Base-by-base conservation (phyloP, 129 eudicot genomes). In the Escallonia herrerae region DNA sequence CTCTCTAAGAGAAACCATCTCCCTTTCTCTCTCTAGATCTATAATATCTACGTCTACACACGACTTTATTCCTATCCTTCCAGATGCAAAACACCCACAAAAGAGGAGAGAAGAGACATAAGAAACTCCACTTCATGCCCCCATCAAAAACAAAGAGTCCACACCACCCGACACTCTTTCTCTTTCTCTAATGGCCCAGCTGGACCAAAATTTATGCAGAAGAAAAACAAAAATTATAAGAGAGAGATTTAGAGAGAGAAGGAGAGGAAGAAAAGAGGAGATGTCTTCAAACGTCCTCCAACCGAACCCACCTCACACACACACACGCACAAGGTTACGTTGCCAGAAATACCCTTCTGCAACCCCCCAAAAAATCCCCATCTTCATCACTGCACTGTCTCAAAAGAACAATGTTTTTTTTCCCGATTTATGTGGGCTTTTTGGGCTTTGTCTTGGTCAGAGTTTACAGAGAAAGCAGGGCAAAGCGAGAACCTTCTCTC, bases 321-420 rank as follows among this genome's bases (percentile, higher is more conserved):
- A 22, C 33, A 22, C 33, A 44, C 77, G 47, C 60, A 11, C 77
- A 72, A 59, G 48, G 58, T 71, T 67, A 77, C 60, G 49, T 66
- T 82, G 49, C 90, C 94, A 73, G 46, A 65, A 82, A 75, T 85
- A 66, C 96, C 96, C 96, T 83, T 85, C 96, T 89, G 96, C 96
- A 89, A 82, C 73, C 76, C 74, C 81, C 81, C 66, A 77, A 71
- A 78, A 47, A 80, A 57, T 79, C 85, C 81, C 82, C 85, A 88
- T 78, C 94, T 89, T 89, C 90, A 81, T 89, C 94, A 79, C 87
- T 75, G 78, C 88, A 68, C 79, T 79, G 75, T 81, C 80, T 71
- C 82, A 55, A 81, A 70, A 71, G 65, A 75, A 65, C 66, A 56
- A 47, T 48, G 51, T 67, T 39, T 60, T 46, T 46, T 59, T 48